Evolutionary conservation across 257 asterid species (phyloP).

Genomic region (Agastache rugosa): DNA sequence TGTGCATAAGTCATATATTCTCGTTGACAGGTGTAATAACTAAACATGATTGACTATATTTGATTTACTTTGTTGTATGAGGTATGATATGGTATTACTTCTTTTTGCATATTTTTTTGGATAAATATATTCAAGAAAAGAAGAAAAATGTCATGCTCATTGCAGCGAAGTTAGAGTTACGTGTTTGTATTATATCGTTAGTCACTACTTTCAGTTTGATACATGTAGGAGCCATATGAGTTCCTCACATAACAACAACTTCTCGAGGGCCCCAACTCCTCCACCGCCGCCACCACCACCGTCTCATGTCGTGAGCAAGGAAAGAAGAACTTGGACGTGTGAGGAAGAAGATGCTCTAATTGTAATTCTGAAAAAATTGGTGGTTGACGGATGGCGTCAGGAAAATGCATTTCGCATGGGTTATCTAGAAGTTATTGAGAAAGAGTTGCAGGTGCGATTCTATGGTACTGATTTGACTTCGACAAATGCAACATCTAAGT

Average conservation of each 20-base stretch:
- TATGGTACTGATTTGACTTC: background rate
- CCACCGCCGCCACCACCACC: background rate
- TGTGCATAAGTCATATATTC: too few species aligned
- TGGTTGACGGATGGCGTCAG: background rate
- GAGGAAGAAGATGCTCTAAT: background rate
- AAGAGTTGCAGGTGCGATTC: background rate
- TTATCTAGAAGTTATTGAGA: too few species aligned
- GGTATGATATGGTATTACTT: too few species aligned
- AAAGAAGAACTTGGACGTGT: background rate
- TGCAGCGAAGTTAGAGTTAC: background rate
- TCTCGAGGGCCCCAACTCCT: background rate
- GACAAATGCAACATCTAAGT: background rate
- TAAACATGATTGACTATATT: too few species aligned
- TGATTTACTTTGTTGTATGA: too few species aligned
- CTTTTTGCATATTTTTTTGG: too few species aligned
- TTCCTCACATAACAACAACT: background rate
- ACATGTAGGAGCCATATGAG: too few species aligned
- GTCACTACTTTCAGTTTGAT: too few species aligned
- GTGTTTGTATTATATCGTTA: too few species aligned
- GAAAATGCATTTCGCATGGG: background rate
- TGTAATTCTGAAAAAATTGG: background rate
- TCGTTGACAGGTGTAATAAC: too few species aligned
- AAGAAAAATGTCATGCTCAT: background rate
- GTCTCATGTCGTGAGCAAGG: background rate
- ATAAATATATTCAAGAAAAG: background rate